phyloP scores from a whole-genome alignment of 805 yeast species.

The Pichia deserticola region DNA sequence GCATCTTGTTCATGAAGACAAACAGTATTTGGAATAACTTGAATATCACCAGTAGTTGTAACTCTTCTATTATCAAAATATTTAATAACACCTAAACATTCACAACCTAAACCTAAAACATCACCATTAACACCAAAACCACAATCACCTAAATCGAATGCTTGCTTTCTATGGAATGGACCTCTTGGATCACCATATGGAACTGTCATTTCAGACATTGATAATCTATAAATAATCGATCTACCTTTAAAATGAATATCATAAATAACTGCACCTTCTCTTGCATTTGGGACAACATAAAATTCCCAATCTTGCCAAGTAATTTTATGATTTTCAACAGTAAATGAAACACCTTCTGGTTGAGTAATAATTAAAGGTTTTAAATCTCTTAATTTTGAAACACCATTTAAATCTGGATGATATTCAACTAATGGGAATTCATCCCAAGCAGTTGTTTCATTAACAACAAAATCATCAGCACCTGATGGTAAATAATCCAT shows the following conservation, averaged over 20 bases:
- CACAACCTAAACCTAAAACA: constrained; percentile 65
- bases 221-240: constrained; percentile 62
- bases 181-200: constrained; percentile 83
- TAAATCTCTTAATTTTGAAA: constrained; percentile 41
- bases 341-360: constrained; percentile 76
- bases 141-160: constrained; percentile 79
- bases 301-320: constrained; percentile 84
- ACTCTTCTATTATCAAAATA: constrained; percentile 58
- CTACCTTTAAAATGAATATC: constrained; percentile 72
- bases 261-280: constrained; percentile 76
- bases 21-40: constrained; percentile 57
- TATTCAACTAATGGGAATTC: constrained; percentile 58
- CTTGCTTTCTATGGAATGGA: constrained; percentile 81
- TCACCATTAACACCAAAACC: constrained; percentile 75
- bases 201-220: constrained; percentile 79
- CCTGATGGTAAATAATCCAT: constrained; percentile 73
- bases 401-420: constrained; percentile 63
- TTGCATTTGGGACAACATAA: constrained; percentile 57
- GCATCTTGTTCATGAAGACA: constrained; percentile 79
- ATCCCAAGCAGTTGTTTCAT: constrained; percentile 56
- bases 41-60: constrained; percentile 54
- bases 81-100: constrained; percentile 73
- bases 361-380: constrained; percentile 65
- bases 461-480: constrained; percentile 49
- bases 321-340: constrained; percentile 50